Conservation (phyloP, 176 grass and related monocot genomes). For the Microstegium vimineum region DNA sequence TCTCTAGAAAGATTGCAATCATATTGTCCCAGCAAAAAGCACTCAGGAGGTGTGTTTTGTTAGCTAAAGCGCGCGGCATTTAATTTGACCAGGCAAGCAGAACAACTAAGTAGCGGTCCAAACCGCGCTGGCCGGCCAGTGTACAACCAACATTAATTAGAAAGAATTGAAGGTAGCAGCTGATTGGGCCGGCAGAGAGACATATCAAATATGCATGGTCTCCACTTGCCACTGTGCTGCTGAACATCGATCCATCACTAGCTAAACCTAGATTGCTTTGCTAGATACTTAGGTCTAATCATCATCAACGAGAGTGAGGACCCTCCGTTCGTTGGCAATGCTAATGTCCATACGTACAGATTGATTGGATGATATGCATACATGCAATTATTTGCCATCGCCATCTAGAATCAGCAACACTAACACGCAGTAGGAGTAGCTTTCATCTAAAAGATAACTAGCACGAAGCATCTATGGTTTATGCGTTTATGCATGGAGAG, state of each 20-base stretch:
- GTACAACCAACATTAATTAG: not conserved
- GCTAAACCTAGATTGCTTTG: not conserved
- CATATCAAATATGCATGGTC: not conserved
- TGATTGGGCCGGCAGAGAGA: constrained; percentile 1
- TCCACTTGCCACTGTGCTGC: not conserved
- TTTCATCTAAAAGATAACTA: constrained; percentile 5
- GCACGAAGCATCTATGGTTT: not conserved
- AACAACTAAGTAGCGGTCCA: constrained; percentile 3
- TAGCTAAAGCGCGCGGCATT: constrained; percentile 19
- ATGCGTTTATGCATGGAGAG: not conserved
- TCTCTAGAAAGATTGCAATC: not conserved
- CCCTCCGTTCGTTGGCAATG: not conserved
- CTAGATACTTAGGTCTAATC: not conserved
- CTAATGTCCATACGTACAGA: not conserved
- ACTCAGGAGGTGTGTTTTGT: not conserved
- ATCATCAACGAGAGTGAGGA: not conserved
- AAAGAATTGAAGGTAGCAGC: not conserved
- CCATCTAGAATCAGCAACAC: not conserved
- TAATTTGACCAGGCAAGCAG: constrained; percentile 26
- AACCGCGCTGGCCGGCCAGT: not conserved
- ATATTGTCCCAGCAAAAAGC: constrained; percentile 19
- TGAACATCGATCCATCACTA: not conserved
- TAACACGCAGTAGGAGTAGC: not conserved
- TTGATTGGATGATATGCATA: too few relatives aligned
- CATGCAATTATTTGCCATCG: not conserved